Evolutionary conservation across 257 asterid species (phyloP), one percentile per base, ranked within the genome.

Genomic region (Cynanchum wilfordii): DNA sequence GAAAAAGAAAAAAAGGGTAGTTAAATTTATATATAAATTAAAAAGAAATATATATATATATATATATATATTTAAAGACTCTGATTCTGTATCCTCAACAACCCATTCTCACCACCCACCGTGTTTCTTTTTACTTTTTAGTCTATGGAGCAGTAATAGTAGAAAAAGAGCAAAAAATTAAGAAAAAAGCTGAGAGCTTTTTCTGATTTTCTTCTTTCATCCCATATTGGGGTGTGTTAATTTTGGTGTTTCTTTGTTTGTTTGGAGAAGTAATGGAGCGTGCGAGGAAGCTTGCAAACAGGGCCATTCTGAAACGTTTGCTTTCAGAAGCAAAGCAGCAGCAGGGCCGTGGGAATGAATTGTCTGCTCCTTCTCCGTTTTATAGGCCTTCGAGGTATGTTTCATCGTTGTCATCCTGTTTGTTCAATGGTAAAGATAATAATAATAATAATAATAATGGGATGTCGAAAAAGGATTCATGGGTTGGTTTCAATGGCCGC

Each of bases 201-300:
- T 74, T 78, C 70, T 72, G 44, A 68, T 65, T 74, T 60, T 67
- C 22, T 64, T 77, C 22, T 38, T 65, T 55, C 65, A 69, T 57
- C 80, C 80, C 75, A 57, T 56, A 67, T 40, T 36, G 70, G 80
- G 77, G 77, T 72, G 73, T 72, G 52, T 45, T 51, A 25, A n/a
- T 71, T 55, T 59, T 29, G 40, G 40, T 12, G 75, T 10, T 71
- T 36, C 71, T 27, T 20, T 44, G 22, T 45, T 72, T 64, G 27
- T 11, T 24, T 73, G 36, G 25, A 15, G 59, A 44, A 73, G 51
- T 16, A 78, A 92, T 92, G 97, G 97, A 92, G 77, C 90, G 93
- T 9, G 91, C 96, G 2, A 81, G 97, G 60, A 89, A 82, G 77
- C 83, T 92, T 36, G 94, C 90, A 13, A 87, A 80, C 90, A 57